Evolutionary conservation across 2,329 filamentous ascomycete genomes (phyloP).

Genomic region (Cercospora sesami): DNA sequence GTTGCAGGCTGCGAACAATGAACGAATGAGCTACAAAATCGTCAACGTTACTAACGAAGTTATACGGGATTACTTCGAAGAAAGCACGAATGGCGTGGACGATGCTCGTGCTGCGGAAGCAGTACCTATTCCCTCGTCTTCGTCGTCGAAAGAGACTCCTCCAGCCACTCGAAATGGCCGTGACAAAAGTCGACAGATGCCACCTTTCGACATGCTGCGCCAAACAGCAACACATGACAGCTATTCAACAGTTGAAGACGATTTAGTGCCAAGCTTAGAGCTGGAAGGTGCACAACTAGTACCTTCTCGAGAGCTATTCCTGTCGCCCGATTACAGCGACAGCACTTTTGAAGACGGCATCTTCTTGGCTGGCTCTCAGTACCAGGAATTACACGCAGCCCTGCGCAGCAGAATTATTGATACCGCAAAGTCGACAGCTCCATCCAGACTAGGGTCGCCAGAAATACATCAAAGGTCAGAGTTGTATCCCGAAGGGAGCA

Average conservation of each 20-base stretch:
- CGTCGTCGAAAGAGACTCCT: slow-evolving; percentile 4
- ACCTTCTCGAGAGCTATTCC: slow-evolving; percentile 24
- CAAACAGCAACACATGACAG: slow-evolving; percentile 1
- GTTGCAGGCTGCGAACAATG: slow-evolving; percentile 27
- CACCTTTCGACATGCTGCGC: slow-evolving; percentile 13
- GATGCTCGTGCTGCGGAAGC: slow-evolving; percentile 17
- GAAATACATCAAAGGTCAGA: slow-evolving; percentile 21
- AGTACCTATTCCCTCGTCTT: not conserved
- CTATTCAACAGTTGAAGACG: not conserved
- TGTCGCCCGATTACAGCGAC: slow-evolving; percentile 34
- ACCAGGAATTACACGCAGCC: slow-evolving; percentile 36
- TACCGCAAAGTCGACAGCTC: slow-evolving; percentile 35
- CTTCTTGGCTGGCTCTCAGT: slow-evolving; percentile 37
- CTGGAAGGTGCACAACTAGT: slow-evolving; percentile 17
- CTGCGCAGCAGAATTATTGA: slow-evolving; percentile 37
- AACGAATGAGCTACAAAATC: slow-evolving; percentile 31
- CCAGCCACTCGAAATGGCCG: not conserved
- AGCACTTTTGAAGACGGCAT: slow-evolving; percentile 37
- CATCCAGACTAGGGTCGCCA: slow-evolving; percentile 31
- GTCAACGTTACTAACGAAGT: slow-evolving; percentile 38
- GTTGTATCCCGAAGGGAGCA: slow-evolving; percentile 15
- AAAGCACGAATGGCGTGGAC: slow-evolving; percentile 23
- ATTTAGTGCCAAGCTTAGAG: not conserved
- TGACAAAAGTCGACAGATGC: not conserved
- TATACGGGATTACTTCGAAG: slow-evolving; percentile 35